Evolutionary conservation across 805 yeast genomes (phyloP).

Genomic region (Pichia thaimueangensis): DNA sequence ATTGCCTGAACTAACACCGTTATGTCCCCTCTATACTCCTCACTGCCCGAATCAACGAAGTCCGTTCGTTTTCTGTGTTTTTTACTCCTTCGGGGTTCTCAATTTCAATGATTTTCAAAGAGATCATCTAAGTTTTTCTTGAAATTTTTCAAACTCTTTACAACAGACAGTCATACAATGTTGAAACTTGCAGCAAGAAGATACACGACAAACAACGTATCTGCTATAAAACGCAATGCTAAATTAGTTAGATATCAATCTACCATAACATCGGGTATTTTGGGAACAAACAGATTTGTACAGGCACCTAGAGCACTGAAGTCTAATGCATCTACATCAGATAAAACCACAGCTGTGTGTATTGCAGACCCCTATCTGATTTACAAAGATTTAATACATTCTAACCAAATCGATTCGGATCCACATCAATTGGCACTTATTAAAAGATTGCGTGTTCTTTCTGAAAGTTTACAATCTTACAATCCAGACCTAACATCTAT

Average conservation of each 20-base stretch:
- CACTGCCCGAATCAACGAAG: too few relatives aligned
- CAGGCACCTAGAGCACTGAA: background rate
- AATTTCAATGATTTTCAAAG: too few relatives aligned
- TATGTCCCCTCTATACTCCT: too few relatives aligned
- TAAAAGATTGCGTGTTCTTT: slow-evolving; percentile 56
- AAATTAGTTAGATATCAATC: slow-evolving; percentile 1
- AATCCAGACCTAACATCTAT: slow-evolving; percentile 45
- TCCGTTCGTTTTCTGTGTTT: too few relatives aligned
- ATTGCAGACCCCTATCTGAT: slow-evolving; percentile 56
- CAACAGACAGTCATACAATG: background rate
- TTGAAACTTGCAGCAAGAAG: background rate
- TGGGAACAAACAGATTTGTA: slow-evolving; percentile 8
- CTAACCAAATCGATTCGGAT: slow-evolving; percentile 49
- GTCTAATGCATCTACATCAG: background rate
- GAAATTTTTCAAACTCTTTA: too few relatives aligned
- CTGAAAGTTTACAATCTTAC: slow-evolving; percentile 59
- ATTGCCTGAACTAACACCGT: too few relatives aligned
- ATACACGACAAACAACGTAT: background rate
- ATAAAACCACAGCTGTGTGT: background rate
- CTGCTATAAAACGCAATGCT: too few relatives aligned
- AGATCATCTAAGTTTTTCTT: too few relatives aligned
- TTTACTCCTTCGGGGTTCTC: too few relatives aligned
- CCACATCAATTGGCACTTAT: slow-evolving; percentile 52
- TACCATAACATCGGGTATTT: slow-evolving; percentile 1
- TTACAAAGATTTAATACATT: slow-evolving; percentile 46